Base-by-base conservation (phyloP, 2,329 filamentous ascomycete species). In the Fusarium humuli region DNA sequence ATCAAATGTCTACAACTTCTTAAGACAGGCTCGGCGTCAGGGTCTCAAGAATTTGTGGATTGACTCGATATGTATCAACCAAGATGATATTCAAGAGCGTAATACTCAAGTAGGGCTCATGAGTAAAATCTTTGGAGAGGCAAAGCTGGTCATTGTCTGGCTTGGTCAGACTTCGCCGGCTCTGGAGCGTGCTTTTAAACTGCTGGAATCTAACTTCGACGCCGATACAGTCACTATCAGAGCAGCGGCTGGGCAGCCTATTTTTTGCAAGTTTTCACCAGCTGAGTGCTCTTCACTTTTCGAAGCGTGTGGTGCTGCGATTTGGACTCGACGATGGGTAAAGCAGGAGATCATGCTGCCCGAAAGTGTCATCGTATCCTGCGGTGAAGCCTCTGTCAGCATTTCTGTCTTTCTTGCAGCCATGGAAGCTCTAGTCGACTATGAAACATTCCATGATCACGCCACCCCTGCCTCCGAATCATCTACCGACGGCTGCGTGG, bases 311-410 rank as follows among this genome's bases (percentile, higher is more conserved):
- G 13, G 13, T 10, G 52, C 52, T 37, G 16, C 27, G 4, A 37
- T 55, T 16, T 47, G 52, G 52, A 37, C 52, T 4, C 41, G 52
- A 1, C 29, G 52, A 5, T 55, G 41, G 41, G 41, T 55, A 1
- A 55, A 55, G 18, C 52, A 55, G 11, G 52, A 55, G 29, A 46
- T 55, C 22, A n/a, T 47, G 10, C 7, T 55, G 22, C 52, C 52
- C 3, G 22, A 12, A 3, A 55, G 4, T 8, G 20, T 30, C 3
- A 7, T 46, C 3, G 9, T 55, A 22, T 20, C 13, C 4, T 55
- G 29, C 0, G 41, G 52, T 0, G 3, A 27, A 44, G 41, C 52
- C 2, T 47, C 29, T 20, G 22, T 55, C 18, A 20, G 18, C 0
- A 27, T 18, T 14, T 7, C 41, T 9, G 22, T 55, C 11, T 55